Conservation (phyloP, 2,329 filamentous ascomycete genomes). For the Escovopsis sp. region DNA sequence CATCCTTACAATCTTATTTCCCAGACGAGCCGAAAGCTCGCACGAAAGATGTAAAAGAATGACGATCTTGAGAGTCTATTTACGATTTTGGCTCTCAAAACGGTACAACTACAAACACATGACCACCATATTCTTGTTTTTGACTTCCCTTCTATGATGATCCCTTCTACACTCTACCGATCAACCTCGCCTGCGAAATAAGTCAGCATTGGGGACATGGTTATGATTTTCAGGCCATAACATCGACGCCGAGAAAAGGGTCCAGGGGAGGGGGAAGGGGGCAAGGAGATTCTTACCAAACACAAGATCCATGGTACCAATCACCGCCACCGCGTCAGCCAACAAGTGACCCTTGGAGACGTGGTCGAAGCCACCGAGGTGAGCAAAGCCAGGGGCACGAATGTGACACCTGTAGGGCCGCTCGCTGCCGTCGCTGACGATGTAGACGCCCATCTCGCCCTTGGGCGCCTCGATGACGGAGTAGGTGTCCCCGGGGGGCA, state of each 20-base stretch:
- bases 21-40: neutral
- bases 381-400: conserved; percentile 88
- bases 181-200: conserved; percentile 40
- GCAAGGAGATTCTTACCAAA: conserved; percentile 45
- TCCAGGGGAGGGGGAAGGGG: no score
- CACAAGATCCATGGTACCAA: conserved; percentile 79
- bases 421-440: conserved; percentile 93
- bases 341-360: conserved; percentile 82
- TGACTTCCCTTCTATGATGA: conserved; percentile 3
- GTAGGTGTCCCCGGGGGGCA: conserved; percentile 96
- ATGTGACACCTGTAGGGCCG: conserved; percentile 96
- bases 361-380: conserved; percentile 88
- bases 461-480: conserved; percentile 98
- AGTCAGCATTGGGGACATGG: conserved; percentile 17
- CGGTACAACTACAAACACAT: conserved; percentile 27
- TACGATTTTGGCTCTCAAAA: conserved; percentile 20
- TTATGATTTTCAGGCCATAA: neutral
- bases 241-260: no score
- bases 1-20: neutral
- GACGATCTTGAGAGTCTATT: conserved; percentile 19
- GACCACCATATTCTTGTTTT: conserved; percentile 18
- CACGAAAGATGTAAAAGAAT: neutral
- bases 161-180: conserved; percentile 26
- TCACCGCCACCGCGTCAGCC: conserved; percentile 92
- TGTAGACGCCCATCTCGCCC: conserved; percentile 96